Base-by-base conservation (phyloP, 2,329 filamentous ascomycete genomes). In the Drechslera avenae region DNA sequence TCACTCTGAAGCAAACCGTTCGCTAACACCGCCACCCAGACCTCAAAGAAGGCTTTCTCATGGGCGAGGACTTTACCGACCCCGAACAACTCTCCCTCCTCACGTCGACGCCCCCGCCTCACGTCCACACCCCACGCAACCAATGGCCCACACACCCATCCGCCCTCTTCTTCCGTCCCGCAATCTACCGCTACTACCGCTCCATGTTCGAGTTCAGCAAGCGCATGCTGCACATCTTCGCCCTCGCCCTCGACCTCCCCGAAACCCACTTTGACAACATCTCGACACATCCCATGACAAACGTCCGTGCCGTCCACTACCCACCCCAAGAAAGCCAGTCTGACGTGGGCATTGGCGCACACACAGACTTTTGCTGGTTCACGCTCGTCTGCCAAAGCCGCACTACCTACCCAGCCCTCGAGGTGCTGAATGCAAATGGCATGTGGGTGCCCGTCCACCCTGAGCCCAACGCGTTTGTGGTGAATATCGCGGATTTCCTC, bases 301-400 rank as follows among this genome's bases (percentile, higher is more conserved):
- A 76, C 32, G 69, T 78, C 58, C 63, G 74, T 46, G 64, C 69
- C 6, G 63, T 76, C 2, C 73, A 77, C 54, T 78, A 77, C 52
- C 76, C 76, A 5, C 73, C 73, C 0, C 69, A 72, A 46, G 33
- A 52, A 8, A 63, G 55, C 4, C 63, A 69, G 21, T 12, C 44
- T 7, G 63, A 73, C 39, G 71, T 74, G 3, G 74, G 75, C 1
- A 69, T 77, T 12, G 74, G 75, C 8, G 75, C 75, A 0, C 75
- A 78, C 46, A 70, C 74, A 2, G 75, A 77, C 46, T 76, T 76
- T 52, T 74, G 69, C 49, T 76, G 74, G 69, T 72, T 77, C 56
- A 77, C 75, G 0, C 66, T 78, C 9, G 74, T 77, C 1, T 64
- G 59, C 42, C 69, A 73, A 21, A 66, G 60, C 2, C 47, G 31